phyloP scores from a whole-genome alignment of 2,329 filamentous ascomycete genomes.

The Lachnellula hyalina region DNA sequence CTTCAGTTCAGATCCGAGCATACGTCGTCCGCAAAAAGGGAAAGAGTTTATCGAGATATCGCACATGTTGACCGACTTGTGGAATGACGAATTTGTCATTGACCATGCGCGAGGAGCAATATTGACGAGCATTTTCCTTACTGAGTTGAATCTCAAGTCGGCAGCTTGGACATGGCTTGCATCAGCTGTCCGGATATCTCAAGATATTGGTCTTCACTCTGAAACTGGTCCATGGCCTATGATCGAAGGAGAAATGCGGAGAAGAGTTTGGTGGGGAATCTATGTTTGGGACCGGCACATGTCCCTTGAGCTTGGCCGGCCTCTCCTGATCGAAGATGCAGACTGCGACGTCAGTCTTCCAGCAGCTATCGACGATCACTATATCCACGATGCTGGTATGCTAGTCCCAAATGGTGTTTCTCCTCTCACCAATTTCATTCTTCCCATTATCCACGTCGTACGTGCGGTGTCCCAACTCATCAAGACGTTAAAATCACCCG shows the following conservation, averaged over 20 bases:
- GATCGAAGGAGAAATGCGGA: slow-evolving; percentile 79
- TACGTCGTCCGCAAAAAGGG: slow-evolving; percentile 48
- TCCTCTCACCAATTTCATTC: slow-evolving; percentile 63
- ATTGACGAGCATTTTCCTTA: slow-evolving; percentile 71
- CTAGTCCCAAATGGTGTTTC: slow-evolving; percentile 46
- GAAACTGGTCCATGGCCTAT: slow-evolving; percentile 69
- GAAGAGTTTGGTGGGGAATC: slow-evolving; percentile 88
- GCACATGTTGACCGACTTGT: slow-evolving; percentile 67
- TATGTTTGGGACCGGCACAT: slow-evolving; percentile 83
- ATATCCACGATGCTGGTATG: slow-evolving; percentile 56
- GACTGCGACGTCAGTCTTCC: slow-evolving; percentile 85
- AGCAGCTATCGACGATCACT: slow-evolving; percentile 74
- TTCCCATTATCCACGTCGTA: slow-evolving; percentile 76
- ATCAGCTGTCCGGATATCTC: slow-evolving; percentile 70
- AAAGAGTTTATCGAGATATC: slow-evolving; percentile 67
- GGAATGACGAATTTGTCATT: slow-evolving; percentile 71
- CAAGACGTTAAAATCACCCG: slow-evolving; percentile 62
- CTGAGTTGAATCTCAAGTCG: slow-evolving; percentile 81
- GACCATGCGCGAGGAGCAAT: slow-evolving; percentile 70
- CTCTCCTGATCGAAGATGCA: slow-evolving; percentile 76
- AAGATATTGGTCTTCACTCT: slow-evolving; percentile 76
- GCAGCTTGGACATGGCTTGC: slow-evolving; percentile 84
- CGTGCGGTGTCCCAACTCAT: slow-evolving; percentile 70
- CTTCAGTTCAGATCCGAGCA: slow-evolving; percentile 57
- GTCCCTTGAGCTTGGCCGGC: slow-evolving; percentile 73